Evolutionary conservation across 352 stramenopile species (phyloP).

Genomic region (Phytophthora sp.): DNA sequence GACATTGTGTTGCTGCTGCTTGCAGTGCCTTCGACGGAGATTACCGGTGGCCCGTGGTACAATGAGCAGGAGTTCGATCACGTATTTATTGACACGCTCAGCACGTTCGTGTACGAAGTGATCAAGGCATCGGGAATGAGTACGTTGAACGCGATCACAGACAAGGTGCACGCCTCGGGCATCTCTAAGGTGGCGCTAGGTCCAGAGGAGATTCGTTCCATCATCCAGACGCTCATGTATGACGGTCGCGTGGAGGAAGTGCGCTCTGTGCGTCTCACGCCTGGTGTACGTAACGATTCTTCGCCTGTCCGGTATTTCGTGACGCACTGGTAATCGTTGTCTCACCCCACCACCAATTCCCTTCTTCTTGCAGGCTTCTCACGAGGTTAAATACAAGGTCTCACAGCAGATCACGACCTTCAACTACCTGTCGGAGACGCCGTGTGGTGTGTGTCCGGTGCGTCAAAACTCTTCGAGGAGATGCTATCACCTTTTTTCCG

Average conservation of each 20-base stretch:
- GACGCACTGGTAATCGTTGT: not conserved
- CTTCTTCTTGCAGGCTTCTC: slow-evolving; percentile 46
- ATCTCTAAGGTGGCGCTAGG: slow-evolving; percentile 92
- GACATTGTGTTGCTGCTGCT: slow-evolving; percentile 20
- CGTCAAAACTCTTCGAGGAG: slow-evolving; percentile 24
- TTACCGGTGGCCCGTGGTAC: slow-evolving; percentile 99
- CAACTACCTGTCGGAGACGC: slow-evolving; percentile 90
- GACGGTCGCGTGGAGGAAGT: slow-evolving; percentile 92
- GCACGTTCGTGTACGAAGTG: slow-evolving; percentile 94
- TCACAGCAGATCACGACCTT: slow-evolving; percentile 87
- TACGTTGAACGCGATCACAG: slow-evolving; percentile 88
- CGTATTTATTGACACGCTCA: slow-evolving; percentile 98
- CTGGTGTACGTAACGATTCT: slow-evolving; percentile 55
- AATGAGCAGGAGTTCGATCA: slow-evolving; percentile 99
- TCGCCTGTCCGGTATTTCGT: slow-evolving; percentile 1
- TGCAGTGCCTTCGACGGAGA: slow-evolving; percentile 95
- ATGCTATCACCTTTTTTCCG: not conserved
- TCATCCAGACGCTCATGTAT: slow-evolving; percentile 94
- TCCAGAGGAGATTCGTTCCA: slow-evolving; percentile 90
- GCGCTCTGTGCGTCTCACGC: slow-evolving; percentile 74
- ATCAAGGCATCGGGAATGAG: slow-evolving; percentile 89
- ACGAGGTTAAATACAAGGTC: slow-evolving; percentile 90
- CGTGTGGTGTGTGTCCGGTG: slow-evolving; percentile 89
- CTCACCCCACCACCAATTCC: slow-evolving; percentile 6
- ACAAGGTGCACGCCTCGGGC: slow-evolving; percentile 90